Evolutionary conservation across 805 yeast species (phyloP).

Genomic region (Suhomyces emberorum): DNA sequence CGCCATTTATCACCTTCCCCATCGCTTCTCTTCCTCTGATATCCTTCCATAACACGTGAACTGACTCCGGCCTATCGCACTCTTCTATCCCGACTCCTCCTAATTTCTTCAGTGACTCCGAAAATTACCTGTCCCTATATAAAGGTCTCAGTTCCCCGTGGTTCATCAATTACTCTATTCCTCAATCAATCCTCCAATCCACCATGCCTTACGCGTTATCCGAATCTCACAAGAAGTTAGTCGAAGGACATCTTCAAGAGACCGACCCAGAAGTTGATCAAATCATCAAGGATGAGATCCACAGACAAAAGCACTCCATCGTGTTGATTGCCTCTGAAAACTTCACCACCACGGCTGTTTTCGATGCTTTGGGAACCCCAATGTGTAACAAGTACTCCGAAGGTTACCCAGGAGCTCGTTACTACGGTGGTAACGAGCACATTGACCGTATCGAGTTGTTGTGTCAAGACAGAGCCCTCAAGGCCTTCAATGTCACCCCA

Average conservation of each 20-base stretch:
- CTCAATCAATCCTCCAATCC: neutral
- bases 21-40: too few species aligned
- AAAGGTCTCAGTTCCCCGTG: neutral
- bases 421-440: conserved; percentile 96
- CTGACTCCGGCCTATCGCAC: neutral
- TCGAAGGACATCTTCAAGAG: conserved; percentile 61
- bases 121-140: conserved; percentile 1
- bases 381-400: conserved; percentile 98
- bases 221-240: conserved; percentile 47
- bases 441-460: conserved; percentile 87
- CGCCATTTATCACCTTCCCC: too few species aligned
- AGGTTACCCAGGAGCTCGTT: conserved; percentile 97
- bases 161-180: neutral
- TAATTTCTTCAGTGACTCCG: conserved; percentile 3
- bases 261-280: conserved; percentile 83
- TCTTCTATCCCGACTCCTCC: neutral
- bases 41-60: too few species aligned
- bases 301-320: conserved; percentile 87
- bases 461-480: conserved; percentile 88
- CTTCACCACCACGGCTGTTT: conserved; percentile 91
- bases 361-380: conserved; percentile 91
- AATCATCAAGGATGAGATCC: conserved; percentile 71
- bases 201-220: conserved; percentile 47
- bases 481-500: conserved; percentile 73
- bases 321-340: conserved; percentile 94